Conservation (phyloP, 305 asterid species). For the Fraxinus dipetala region DNA sequence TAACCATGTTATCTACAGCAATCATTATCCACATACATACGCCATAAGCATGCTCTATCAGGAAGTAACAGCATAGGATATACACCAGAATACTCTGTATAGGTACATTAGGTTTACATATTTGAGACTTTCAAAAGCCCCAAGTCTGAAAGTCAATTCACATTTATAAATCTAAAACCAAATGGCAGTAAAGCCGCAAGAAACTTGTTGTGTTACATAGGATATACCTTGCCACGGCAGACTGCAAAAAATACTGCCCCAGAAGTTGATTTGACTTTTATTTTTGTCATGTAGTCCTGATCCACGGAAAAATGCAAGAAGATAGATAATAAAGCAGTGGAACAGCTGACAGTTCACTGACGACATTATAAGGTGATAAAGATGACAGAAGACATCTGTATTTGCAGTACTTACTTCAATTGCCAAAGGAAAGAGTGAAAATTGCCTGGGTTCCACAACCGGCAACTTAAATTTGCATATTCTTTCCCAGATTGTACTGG, state of each 20-base stretch:
- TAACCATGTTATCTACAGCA: neutral
- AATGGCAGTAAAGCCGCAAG: neutral
- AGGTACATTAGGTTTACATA: neutral
- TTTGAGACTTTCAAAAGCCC: neutral
- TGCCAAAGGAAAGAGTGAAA: conserved; percentile 77
- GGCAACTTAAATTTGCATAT: conserved; percentile 91
- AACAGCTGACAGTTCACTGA: conserved; percentile 16
- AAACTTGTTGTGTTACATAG: neutral
- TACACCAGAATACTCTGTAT: neutral
- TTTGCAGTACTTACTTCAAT: conserved; percentile 59
- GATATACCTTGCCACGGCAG: conserved; percentile 92
- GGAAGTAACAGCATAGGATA: neutral
- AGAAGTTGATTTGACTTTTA: conserved; percentile 60
- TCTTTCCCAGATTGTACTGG: conserved; percentile 91
- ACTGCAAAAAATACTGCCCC: conserved; percentile 97
- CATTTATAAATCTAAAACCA: neutral
- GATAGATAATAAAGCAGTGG: conserved; percentile 24
- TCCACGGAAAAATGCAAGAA: neutral
- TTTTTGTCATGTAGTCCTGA: conserved; percentile 88
- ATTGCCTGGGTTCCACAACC: conserved; percentile 95
- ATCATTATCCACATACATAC: neutral
- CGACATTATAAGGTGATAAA: conserved; percentile 9
- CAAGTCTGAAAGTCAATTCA: neutral
- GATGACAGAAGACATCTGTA: conserved; percentile 19
- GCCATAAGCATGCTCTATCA: neutral